Percentiles rank a stretch among this genome's conserved stretches.
Evolutionary conservation across 192 early-diverging fungal species (phyloP).

Genomic region (Dissophora ornata): DNA sequence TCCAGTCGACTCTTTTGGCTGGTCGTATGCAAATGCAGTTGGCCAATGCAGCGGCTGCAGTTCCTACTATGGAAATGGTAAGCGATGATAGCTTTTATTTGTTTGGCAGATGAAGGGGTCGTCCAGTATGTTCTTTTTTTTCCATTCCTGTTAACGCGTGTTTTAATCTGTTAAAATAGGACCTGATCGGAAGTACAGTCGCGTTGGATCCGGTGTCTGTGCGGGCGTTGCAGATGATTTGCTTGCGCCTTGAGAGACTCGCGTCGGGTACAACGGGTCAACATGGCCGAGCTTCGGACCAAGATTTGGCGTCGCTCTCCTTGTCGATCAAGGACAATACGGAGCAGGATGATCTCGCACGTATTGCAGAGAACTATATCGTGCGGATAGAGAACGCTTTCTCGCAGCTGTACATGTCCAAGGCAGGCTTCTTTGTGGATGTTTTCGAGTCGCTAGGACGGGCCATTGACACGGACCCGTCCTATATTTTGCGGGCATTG

Average conservation of each 20-base stretch:
- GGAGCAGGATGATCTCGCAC: conserved; percentile 64
- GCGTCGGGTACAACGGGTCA: conserved; percentile 52
- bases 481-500: conserved; percentile 68
- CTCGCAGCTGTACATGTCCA: conserved; percentile 68
- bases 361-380: conserved; percentile 65
- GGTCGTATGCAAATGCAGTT: conserved; percentile 27
- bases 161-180: conserved; percentile 2
- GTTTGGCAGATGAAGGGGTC: no score
- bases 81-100: conserved; percentile 4
- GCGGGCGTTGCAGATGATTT: conserved; percentile 60
- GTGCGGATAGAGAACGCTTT: conserved; percentile 73
- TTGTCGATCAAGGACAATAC: conserved; percentile 59
- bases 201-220: conserved; percentile 62
- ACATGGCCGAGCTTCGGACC: conserved; percentile 45
- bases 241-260: conserved; percentile 70
- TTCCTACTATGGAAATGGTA: conserved; percentile 24
- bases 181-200: conserved; percentile 28
- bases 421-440: conserved; percentile 64
- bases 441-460: conserved; percentile 70
- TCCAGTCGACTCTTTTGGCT: conserved; percentile 41
- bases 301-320: conserved; percentile 36
- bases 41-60: conserved; percentile 13
- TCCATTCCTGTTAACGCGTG: no score
- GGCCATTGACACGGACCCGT: conserved; percentile 68
- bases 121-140: no score